Evolutionary conservation across 306 rosid genomes (phyloP), one percentile per base, ranked within the genome.

Genomic region (peach (Prunus persica)): DNA sequence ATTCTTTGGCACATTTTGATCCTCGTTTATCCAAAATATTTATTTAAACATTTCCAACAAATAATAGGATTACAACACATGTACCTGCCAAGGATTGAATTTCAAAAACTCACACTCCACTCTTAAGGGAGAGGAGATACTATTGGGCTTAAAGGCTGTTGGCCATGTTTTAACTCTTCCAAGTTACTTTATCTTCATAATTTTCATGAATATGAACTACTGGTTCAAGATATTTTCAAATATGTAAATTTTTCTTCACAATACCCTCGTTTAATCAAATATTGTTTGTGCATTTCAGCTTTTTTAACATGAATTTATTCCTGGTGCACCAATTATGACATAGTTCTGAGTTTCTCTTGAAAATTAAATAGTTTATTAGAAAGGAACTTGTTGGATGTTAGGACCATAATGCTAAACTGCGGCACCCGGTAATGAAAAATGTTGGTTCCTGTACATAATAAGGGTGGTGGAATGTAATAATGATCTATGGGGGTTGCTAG

Each of bases 221-320:
- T 50, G 52, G 58, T 47, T 16, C 60, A 69, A 69, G 14, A 25
- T 15, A 15, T 1, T 68, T 68, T 9, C n/a, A 68, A 22, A 2
- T 15, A 16, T 49, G 30, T 43, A 43, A 49, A 12, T 5, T 67
- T 67, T 24, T 67, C 57, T 46, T 25, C 38, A 28, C 19, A 67
- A 11, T 12, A 24, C 8, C 3, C 28, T 67, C 22, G 0, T 67
- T 41, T 65, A 11, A 43, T 67, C 11, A 67, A 41, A 41, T 67
- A 22, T 11, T 12, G 71, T 67, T 67, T 41, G 72, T 67, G 72
- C 56, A 67, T 20, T 67, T 67, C 32, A 67, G 14, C 57, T 46
- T 67, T 14, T 3, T 50, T 5, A 49, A 34, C 73, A 49, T 1
- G 11, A 25, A 19, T 69, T 8, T 1, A n/a, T 49, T 69, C 19